Evolutionary conservation across 768 basidiomycete species (phyloP).

Genomic region (Termitomyces sp.): DNA sequence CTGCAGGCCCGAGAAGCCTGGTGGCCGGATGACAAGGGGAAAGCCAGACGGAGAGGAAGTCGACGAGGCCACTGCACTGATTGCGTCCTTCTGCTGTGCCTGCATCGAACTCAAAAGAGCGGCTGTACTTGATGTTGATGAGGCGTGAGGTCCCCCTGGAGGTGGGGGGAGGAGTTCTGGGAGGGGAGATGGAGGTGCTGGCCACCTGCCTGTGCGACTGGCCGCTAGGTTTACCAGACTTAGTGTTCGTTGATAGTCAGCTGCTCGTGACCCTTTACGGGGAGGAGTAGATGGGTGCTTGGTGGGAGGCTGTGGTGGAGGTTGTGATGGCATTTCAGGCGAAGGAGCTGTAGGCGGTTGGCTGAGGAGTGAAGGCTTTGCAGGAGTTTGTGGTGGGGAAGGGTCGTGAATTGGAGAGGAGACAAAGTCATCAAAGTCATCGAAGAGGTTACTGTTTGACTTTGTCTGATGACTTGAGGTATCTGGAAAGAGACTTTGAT

Average conservation of each 20-base stretch:
- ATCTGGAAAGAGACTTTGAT: constrained; percentile 14
- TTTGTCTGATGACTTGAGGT: constrained; percentile 16
- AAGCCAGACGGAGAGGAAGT: constrained; percentile 12
- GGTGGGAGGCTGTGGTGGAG: constrained; percentile 7
- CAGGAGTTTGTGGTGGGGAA: constrained; percentile 43
- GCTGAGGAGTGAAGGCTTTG: constrained; percentile 24
- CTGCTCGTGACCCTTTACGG: constrained; percentile 32
- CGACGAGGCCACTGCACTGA: constrained; percentile 23
- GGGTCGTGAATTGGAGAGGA: constrained; percentile 41
- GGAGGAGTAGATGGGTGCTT: constrained; percentile 17
- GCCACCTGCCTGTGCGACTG: constrained; percentile 44
- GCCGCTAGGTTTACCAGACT: constrained; percentile 58
- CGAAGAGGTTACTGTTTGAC: constrained; percentile 14
- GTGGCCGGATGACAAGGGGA: constrained; percentile 13
- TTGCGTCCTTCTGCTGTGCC: constrained; percentile 24
- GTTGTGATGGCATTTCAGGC: background rate
- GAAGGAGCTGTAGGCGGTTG: constrained; percentile 8
- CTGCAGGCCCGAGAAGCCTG: constrained; percentile 11
- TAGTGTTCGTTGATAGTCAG: constrained; percentile 54
- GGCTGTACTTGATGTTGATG: constrained; percentile 11
- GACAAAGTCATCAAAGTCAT: constrained; percentile 30
- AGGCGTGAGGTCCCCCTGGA: constrained; percentile 11
- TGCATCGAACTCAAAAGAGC: constrained; percentile 22
- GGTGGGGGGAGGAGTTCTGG: constrained; percentile 23
- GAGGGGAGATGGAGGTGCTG: constrained; percentile 27